Evolutionary conservation across 2,329 filamentous ascomycete genomes (phyloP).

Genomic region (Bipolaris bicolor): DNA sequence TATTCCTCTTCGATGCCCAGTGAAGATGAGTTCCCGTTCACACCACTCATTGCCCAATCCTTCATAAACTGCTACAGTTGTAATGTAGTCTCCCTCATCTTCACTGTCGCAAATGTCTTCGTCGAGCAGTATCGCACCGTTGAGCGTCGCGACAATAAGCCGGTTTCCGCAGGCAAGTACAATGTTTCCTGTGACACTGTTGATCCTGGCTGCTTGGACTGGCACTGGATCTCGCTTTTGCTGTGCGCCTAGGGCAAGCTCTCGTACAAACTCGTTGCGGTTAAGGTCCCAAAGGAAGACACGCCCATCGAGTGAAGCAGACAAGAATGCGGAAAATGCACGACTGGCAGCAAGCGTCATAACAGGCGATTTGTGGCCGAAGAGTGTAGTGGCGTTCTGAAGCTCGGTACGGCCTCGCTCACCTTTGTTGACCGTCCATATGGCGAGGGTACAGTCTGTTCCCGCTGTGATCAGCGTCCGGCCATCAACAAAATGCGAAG

Average conservation of each 20-base stretch:
- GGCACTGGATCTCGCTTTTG: constrained; percentile 34
- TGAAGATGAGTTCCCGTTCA: constrained; percentile 84
- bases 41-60: constrained; percentile 90
- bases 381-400: constrained; percentile 77
- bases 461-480: constrained; percentile 91
- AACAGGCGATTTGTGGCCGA: constrained; percentile 87
- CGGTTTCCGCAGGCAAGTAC: constrained; percentile 79
- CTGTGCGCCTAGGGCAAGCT: constrained; percentile 58
- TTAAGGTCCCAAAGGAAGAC: constrained; percentile 95
- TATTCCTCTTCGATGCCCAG: constrained; percentile 81
- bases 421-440: constrained; percentile 74
- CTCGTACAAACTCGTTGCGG: constrained; percentile 81
- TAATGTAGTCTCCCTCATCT: constrained; percentile 71
- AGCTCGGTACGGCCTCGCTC: constrained; percentile 74
- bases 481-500: constrained; percentile 83
- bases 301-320: constrained; percentile 79
- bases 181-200: constrained; percentile 89
- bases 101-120: constrained; percentile 75
- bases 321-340: constrained; percentile 86
- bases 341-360: constrained; percentile 83
- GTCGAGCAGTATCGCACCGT: constrained; percentile 80
- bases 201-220: constrained; percentile 78
- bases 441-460: constrained; percentile 86
- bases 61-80: constrained; percentile 90
- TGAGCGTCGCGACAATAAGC: constrained; percentile 82